Conservation (phyloP, 2,329 filamentous ascomycete species). For the Pseudogymnoascus sp. region DNA sequence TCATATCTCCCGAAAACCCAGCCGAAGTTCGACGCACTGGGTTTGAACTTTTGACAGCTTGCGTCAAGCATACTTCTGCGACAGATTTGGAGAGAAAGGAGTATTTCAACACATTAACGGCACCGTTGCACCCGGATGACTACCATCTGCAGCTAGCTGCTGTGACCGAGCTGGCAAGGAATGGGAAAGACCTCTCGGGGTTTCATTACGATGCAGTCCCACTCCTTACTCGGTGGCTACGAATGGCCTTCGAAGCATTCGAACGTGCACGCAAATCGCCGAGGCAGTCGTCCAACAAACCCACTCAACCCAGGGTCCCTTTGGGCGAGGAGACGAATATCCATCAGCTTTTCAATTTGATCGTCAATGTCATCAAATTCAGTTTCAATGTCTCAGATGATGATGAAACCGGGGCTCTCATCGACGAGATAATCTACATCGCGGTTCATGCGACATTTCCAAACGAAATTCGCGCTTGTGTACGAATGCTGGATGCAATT, state of each 20-base stretch:
- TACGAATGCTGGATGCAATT: constrained; percentile 60
- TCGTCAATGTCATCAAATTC: constrained; percentile 66
- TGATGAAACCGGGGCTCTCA: constrained; percentile 50
- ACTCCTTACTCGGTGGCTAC: constrained; percentile 54
- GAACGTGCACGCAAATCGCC: constrained; percentile 45
- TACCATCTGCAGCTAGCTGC: constrained; percentile 60
- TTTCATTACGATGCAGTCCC: constrained; percentile 63
- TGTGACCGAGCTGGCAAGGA: constrained; percentile 52
- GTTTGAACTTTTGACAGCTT: constrained; percentile 59
- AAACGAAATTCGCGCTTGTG: constrained; percentile 59
- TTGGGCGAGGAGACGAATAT: constrained; percentile 54
- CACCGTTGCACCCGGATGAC: constrained; percentile 50
- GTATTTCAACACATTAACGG: constrained; percentile 56
- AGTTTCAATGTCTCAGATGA: constrained; percentile 63
- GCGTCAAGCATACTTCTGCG: constrained; percentile 53
- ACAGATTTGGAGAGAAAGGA: constrained; percentile 61
- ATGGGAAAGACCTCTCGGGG: constrained; percentile 55
- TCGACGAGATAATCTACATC: constrained; percentile 57
- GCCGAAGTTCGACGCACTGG: constrained; percentile 48
- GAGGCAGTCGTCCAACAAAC: constrained; percentile 33
- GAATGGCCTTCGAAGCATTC: constrained; percentile 46
- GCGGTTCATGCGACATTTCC: constrained; percentile 60
- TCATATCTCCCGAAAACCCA: constrained; percentile 53
- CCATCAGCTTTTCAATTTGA: constrained; percentile 55
- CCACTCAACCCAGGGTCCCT: constrained; percentile 34